Conservation (phyloP, 2,329 filamentous ascomycete species). For the Colletotrichum shisoi region DNA sequence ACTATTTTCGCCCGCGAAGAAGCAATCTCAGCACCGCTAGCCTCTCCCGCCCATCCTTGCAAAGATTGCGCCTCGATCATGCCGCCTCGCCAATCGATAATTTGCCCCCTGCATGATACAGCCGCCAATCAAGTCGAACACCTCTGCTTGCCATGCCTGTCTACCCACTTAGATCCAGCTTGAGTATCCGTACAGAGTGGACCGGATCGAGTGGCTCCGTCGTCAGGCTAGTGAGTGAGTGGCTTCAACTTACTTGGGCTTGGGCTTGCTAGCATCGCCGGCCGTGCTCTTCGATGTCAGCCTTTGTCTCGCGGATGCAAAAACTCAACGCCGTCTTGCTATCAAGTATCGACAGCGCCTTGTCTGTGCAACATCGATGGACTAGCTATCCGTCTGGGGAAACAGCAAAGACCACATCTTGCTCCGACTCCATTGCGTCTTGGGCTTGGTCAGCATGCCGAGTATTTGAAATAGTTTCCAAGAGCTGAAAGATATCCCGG, state of each 20-base stretch:
- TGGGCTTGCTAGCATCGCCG: conserved; percentile 7
- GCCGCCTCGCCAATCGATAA: conserved; percentile 24
- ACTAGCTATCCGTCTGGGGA: neutral
- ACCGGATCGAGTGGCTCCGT: neutral
- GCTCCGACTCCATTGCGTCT: neutral
- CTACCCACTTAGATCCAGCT: neutral
- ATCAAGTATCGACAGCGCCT: neutral
- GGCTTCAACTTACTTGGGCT: neutral
- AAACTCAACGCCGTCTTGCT: neutral
- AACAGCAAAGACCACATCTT: conserved; percentile 5
- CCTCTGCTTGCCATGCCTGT: neutral
- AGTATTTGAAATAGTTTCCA: neutral
- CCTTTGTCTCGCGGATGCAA: conserved; percentile 11
- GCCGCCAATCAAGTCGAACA: conserved; percentile 9
- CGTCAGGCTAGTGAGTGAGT: conserved; percentile 1
- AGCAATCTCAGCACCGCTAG: conserved; percentile 6
- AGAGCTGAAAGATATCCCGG: conserved; percentile 13
- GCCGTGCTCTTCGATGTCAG: conserved; percentile 15
- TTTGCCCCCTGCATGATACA: neutral
- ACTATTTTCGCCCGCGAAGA: neutral
- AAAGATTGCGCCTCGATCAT: conserved; percentile 19
- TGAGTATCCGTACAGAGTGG: neutral
- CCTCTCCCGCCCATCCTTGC: conserved; percentile 16
- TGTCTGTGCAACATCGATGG: no score
- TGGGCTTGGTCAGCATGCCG: neutral